Conservation (phyloP, 2,329 filamentous ascomycete genomes). For the Sporothrix luriei region DNA sequence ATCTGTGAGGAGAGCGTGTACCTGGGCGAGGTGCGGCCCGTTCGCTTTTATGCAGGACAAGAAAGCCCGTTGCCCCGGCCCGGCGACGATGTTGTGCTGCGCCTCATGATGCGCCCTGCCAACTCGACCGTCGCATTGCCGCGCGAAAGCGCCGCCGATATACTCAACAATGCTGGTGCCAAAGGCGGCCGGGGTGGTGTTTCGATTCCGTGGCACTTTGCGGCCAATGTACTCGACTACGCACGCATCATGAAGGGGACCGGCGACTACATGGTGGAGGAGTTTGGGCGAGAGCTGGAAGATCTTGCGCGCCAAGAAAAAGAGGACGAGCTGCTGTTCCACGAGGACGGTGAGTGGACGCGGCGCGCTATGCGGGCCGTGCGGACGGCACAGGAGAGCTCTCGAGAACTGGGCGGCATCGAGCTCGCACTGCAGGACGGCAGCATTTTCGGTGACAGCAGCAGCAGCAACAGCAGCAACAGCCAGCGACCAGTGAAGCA, state of each 20-base stretch:
- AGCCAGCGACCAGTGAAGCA: background rate
- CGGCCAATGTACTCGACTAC: constrained; percentile 87
- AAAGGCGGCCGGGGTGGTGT: background rate
- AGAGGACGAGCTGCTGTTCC: constrained; percentile 90
- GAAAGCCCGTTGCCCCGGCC: constrained; percentile 78
- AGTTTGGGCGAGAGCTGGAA: constrained; percentile 77
- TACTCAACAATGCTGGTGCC: constrained; percentile 60
- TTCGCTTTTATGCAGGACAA: constrained; percentile 88
- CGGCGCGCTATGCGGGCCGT: constrained; percentile 78
- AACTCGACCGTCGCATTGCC: constrained; percentile 86
- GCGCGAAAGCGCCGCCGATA: constrained; percentile 72
- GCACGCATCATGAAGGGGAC: constrained; percentile 94
- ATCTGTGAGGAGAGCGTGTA: constrained; percentile 96
- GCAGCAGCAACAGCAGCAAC: background rate
- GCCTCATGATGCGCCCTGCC: constrained; percentile 78
- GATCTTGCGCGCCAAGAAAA: constrained; percentile 75
- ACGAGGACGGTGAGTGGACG: constrained; percentile 89
- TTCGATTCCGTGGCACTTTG: constrained; percentile 86
- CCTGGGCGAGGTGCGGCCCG: constrained; percentile 83
- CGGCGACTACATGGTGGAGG: constrained; percentile 78
- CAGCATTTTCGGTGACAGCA: constrained; percentile 12
- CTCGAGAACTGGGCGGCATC: constrained; percentile 51
- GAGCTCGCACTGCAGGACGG: constrained; percentile 38
- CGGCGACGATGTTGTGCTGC: constrained; percentile 85
- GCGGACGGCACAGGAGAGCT: constrained; percentile 72